Evolutionary conservation across 2,329 filamentous ascomycete genomes (phyloP), one percentile per base, ranked within the genome.

Genomic region (Ophiostoma ips): DNA sequence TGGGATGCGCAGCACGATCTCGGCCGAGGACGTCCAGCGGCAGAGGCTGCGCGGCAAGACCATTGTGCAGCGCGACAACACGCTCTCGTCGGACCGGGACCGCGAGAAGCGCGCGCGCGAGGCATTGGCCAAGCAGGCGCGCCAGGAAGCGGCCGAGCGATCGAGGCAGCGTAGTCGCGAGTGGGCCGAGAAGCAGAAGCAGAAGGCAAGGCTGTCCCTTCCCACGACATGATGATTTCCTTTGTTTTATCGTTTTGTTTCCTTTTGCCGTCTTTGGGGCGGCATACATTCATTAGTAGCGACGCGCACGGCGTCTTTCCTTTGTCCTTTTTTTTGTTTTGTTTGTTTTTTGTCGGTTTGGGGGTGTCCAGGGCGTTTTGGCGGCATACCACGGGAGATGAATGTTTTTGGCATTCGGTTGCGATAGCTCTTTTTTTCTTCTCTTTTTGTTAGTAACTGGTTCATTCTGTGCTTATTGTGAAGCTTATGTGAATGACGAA

Each of bases 141-240:
- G 79, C 41, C 72, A 78, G 57, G 68, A 78, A 57, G 79, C 79
- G 21, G 77, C 79, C 10, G 77, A 82, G 62, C 69, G 74, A 58
- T 77, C 76, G 49, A 70, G 78, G 49, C 67, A 70, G 59, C 69
- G 74, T 52, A 76, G 76, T 55, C 71, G 77, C 33, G 74, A 79
- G 57, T 81, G 78, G 77, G 77, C 77, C 11, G 76, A 79, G 59
- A 57, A 53, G 53, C 56, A 56, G 50, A 56, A 50, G 50, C 55
- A 52, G 16, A 52, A 50, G 21, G 19, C 45, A 3, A 54, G 53
- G 48, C 53, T 53, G 52, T 21, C 19, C 19, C 15, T 46, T 13
- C 19, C 28, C 10, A 36, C 8, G 38, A 51, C 21, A 21, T 40
- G 30, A 35, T 18, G 41, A 40, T 21, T 31, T 41, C 31, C 30